Conservation (phyloP, 768 basidiomycete species). For the Leucocoprinus sp. region DNA sequence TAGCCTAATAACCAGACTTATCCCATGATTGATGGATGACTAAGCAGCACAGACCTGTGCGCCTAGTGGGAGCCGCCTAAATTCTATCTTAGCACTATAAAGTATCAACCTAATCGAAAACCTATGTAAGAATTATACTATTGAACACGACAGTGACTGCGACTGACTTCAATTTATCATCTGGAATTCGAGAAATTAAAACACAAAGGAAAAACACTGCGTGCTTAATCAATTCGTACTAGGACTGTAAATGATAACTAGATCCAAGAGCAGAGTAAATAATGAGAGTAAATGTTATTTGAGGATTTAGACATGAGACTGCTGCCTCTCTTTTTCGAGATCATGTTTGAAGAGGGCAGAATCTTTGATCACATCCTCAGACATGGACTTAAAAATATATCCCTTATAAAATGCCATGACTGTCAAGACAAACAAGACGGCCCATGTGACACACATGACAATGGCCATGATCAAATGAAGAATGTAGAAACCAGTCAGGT, state of each 20-base stretch:
- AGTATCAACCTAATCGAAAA: too few species aligned
- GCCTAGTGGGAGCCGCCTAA: too few species aligned
- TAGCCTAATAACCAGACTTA: too few species aligned
- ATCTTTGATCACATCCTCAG: conserved; percentile 36
- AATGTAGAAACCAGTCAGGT: conserved; percentile 28
- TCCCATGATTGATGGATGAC: too few species aligned
- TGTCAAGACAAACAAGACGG: conserved; percentile 33
- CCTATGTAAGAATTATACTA: too few species aligned
- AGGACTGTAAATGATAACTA: neutral
- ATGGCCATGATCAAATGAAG: conserved; percentile 32
- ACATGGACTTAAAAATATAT: conserved; percentile 32
- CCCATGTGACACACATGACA: conserved; percentile 33
- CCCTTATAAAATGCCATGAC: conserved; percentile 33
- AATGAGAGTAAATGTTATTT: neutral
- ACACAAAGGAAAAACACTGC: neutral
- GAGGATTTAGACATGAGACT: neutral
- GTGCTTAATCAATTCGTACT: neutral
- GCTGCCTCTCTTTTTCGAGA: neutral
- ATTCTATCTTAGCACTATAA: too few species aligned
- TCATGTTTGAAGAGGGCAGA: conserved; percentile 5
- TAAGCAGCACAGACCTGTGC: too few species aligned
- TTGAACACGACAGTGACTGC: too few species aligned
- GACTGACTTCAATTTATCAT: too few species aligned
- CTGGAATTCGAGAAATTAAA: too few species aligned
- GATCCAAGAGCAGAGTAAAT: neutral